Conservation (phyloP, 495 filamentous ascomycete species). For the Parachaetomium inaequale region DNA sequence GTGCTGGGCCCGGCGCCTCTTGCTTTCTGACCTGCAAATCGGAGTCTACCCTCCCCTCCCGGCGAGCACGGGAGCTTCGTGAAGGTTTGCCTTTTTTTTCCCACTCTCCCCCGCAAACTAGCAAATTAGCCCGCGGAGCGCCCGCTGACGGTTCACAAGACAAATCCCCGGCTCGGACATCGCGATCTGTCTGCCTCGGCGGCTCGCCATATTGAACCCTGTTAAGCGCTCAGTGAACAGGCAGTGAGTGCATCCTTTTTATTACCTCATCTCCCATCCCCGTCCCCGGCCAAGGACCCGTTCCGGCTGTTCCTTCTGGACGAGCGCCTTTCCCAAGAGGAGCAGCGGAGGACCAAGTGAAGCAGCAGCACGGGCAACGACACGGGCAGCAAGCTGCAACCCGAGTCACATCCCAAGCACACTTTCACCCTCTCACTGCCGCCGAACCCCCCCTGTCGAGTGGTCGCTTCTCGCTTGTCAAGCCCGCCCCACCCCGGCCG, state of each 20-base stretch:
- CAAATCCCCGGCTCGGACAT: slow-evolving; percentile 7
- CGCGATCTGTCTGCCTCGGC: slow-evolving; percentile 10
- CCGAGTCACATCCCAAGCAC: slow-evolving; percentile 34
- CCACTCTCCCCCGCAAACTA: background rate
- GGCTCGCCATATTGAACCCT: slow-evolving; percentile 5
- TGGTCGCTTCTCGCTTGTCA: slow-evolving; percentile 35
- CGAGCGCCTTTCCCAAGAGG: slow-evolving; percentile 1
- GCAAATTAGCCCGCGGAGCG: background rate
- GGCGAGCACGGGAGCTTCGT: background rate
- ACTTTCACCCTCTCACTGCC: slow-evolving; percentile 26
- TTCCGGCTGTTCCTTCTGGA: background rate
- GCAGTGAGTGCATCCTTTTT: slow-evolving; percentile 21
- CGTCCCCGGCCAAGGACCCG: background rate
- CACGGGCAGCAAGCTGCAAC: slow-evolving; percentile 27
- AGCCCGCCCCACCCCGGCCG: slow-evolving; percentile 18
- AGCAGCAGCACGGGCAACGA: slow-evolving; percentile 20
- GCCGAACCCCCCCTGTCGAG: slow-evolving; percentile 33
- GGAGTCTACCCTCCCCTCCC: background rate
- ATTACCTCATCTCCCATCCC: slow-evolving; percentile 11
- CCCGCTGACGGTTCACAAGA: slow-evolving; percentile 4
- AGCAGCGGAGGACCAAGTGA: slow-evolving; percentile 10
- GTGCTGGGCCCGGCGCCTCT: slow-evolving; percentile 11
- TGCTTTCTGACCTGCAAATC: slow-evolving; percentile 16
- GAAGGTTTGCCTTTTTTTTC: background rate
- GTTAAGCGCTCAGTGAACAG: slow-evolving; percentile 18